These are phyloP conservation scores for Tolypocladium amazonense DNA, from an alignment of 2,329 filamentous ascomycete genomes.

Conservation along the genomic window DNA sequence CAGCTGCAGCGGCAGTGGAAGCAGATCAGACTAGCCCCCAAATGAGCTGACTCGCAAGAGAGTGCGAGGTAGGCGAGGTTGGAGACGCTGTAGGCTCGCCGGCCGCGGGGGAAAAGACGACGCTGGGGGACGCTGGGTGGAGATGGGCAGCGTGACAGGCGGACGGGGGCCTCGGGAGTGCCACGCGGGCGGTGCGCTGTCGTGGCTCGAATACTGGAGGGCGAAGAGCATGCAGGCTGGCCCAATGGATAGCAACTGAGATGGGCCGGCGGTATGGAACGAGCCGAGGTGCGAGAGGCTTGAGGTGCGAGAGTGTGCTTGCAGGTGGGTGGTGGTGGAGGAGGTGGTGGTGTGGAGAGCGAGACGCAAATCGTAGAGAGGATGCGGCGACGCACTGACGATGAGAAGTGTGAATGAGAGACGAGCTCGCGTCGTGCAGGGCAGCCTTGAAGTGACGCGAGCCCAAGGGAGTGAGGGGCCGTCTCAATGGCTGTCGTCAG, in stretches of 20 bases:
- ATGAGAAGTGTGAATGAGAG: not conserved
- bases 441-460: not conserved
- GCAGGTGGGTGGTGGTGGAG: not conserved
- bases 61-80: not conserved
- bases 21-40: not conserved
- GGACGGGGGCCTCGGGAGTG: constrained; percentile 4
- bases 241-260: constrained; percentile 13
- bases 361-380: not conserved
- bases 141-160: constrained; percentile 8
- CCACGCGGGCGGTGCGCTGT: constrained; percentile 15
- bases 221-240: constrained; percentile 24
- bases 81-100: not conserved
- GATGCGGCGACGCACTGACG: not conserved
- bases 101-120: not conserved
- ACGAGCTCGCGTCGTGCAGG: not conserved
- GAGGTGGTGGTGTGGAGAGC: not conserved
- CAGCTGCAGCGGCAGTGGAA: not conserved
- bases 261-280: not conserved
- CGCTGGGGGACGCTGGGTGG: not conserved
- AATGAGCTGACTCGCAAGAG: not conserved
- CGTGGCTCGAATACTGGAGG: constrained; percentile 29
- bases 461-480: not conserved
- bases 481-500: not conserved
- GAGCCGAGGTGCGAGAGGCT: not conserved
- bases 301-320: not conserved